Evolutionary conservation across 2,329 filamentous ascomycete species (phyloP).

Genomic region (Trichophyton mentagrophytes): DNA sequence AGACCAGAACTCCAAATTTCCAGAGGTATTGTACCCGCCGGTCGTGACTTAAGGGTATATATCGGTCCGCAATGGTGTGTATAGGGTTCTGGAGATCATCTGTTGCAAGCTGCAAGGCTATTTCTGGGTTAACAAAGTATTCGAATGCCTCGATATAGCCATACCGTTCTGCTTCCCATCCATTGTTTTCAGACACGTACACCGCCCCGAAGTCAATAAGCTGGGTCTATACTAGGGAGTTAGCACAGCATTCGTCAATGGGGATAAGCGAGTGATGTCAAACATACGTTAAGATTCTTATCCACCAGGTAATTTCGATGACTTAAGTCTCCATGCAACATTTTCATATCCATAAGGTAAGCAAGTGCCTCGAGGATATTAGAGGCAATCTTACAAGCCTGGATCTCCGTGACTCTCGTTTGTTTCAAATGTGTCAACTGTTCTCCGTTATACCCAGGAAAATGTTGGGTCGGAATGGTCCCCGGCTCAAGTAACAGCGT

Average conservation of each 20-base stretch:
- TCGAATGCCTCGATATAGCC: slow-evolving; percentile 16
- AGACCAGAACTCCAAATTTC: slow-evolving; percentile 20
- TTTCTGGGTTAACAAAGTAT: slow-evolving; percentile 19
- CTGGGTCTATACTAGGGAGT: slow-evolving; percentile 12
- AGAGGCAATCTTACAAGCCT: slow-evolving; percentile 20
- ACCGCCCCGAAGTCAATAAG: slow-evolving; percentile 21
- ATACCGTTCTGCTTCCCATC: not conserved
- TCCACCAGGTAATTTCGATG: slow-evolving; percentile 22
- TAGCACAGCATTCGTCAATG: not conserved
- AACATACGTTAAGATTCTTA: slow-evolving; percentile 18
- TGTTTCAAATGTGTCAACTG: slow-evolving; percentile 8
- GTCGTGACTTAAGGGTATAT: slow-evolving; percentile 12
- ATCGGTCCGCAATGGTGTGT: not conserved
- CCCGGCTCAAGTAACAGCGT: not conserved
- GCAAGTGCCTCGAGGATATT: slow-evolving; percentile 21
- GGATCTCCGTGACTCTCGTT: slow-evolving; percentile 16
- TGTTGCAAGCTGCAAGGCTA: slow-evolving; percentile 12
- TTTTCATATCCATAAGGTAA: slow-evolving; percentile 20
- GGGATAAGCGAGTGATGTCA: not conserved
- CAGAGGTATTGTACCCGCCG: slow-evolving; percentile 15
- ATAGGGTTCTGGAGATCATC: not conserved
- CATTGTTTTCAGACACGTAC: slow-evolving; percentile 11
- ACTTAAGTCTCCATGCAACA: slow-evolving; percentile 21
- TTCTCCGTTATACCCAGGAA: slow-evolving; percentile 8
- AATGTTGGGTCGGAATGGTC: not conserved